Conservation (phyloP, 495 filamentous ascomycete genomes). For the Aspergillus campestris region DNA sequence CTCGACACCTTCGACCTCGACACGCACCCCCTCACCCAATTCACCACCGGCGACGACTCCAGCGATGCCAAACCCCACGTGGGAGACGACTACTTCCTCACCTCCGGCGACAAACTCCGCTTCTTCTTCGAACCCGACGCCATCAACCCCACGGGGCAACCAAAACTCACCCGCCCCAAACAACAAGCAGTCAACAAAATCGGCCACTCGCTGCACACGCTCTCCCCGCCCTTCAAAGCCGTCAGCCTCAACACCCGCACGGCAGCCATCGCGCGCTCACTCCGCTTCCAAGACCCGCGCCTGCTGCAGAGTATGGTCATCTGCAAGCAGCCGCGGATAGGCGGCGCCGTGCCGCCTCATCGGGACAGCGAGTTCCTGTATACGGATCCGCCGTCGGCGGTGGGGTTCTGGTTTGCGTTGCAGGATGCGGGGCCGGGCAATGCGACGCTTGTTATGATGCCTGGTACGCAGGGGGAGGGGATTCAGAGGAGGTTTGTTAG, state of each 20-base stretch:
- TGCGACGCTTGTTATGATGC: slow-evolving; percentile 78
- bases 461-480: slow-evolving; percentile 54
- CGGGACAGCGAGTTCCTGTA: slow-evolving; percentile 92
- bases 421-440: slow-evolving; percentile 83
- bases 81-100: slow-evolving; percentile 91
- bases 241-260: slow-evolving; percentile 48
- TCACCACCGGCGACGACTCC: slow-evolving; percentile 65
- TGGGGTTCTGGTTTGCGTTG: slow-evolving; percentile 93
- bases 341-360: slow-evolving; percentile 77
- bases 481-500: slow-evolving; percentile 70
- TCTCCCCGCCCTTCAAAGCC: slow-evolving; percentile 61
- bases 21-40: slow-evolving; percentile 84
- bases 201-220: slow-evolving; percentile 76
- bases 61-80: slow-evolving; percentile 48
- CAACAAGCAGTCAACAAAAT: slow-evolving; percentile 89
- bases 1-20: slow-evolving; percentile 67
- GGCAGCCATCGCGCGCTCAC: slow-evolving; percentile 56
- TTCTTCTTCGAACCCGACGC: slow-evolving; percentile 93
- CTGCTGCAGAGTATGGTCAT: slow-evolving; percentile 95
- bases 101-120: slow-evolving; percentile 77
- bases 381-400: slow-evolving; percentile 79
- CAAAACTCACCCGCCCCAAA: slow-evolving; percentile 61
- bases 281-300: slow-evolving; percentile 67
- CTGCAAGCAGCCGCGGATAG: slow-evolving; percentile 95
- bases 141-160: slow-evolving; percentile 32